A percentile compares a stretch with the other conserved stretches of the same genome.
Evolutionary conservation across 2,329 filamentous ascomycete species (phyloP).

Genomic region (Elsinoe perseae): DNA sequence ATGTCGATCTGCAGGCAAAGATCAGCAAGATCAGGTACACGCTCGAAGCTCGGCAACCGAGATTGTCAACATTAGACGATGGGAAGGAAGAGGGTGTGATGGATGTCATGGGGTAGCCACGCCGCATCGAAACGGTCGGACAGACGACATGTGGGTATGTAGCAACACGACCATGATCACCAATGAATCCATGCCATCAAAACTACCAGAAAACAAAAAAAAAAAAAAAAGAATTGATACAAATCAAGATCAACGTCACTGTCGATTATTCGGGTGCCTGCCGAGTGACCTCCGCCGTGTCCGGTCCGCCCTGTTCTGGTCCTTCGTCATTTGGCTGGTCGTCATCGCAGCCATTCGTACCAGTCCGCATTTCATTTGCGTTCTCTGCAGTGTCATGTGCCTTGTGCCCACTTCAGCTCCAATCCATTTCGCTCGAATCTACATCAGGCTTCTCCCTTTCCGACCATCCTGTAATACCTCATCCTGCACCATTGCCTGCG

Average conservation of each 20-base stretch:
- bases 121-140: neutral
- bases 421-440: neutral
- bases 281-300: neutral
- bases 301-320: neutral
- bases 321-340: neutral
- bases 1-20: constrained; percentile 9
- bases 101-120: neutral
- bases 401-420: constrained; percentile 8
- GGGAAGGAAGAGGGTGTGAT: neutral
- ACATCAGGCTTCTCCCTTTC: neutral
- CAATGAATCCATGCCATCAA: neutral
- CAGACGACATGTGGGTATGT: constrained; percentile 1
- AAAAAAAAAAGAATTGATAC: neutral
- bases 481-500: neutral
- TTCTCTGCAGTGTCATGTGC: constrained; percentile 3
- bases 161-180: neutral
- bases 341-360: constrained; percentile 7
- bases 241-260: constrained; percentile 3
- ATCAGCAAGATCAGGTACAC: constrained; percentile 15
- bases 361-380: neutral
- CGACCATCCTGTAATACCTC: neutral
- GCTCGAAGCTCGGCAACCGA: constrained; percentile 1
- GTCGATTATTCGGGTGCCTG: neutral
- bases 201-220: neutral
- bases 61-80: neutral